Evolutionary conservation across 495 filamentous ascomycete species (phyloP), one percentile per base, ranked within the genome.

Genomic region (Trichoderma erinaceum): DNA sequence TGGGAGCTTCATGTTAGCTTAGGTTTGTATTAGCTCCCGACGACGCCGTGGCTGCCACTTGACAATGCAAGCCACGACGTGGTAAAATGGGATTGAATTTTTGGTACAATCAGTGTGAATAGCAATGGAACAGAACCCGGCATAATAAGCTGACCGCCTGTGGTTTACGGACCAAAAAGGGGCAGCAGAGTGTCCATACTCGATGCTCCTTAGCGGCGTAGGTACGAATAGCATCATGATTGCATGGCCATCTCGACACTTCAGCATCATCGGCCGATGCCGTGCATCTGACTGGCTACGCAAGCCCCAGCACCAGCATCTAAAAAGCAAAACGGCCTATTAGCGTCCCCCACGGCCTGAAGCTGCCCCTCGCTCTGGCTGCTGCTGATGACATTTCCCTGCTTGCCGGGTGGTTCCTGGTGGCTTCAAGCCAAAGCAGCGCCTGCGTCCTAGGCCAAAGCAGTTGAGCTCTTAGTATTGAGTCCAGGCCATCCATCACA

Each of bases 341-440:
- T 4, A 32, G 11, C 11, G 27, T 15, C 3, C 5, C 23, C 23
- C 23, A 15, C 56, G 27, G 56, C 56, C 27, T 1, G 12, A 13
- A 16, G 21, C 50, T 29, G 56, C 23, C 56, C 27, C 44, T 48
- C 44, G 15, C 44, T 16, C 44, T 48, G 44, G n/a, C 44, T 16
- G 13, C 13, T 15, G n/a, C 12, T n/a, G n/a, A 48, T 48, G 25
- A 25, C 56, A 4, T 29, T 61, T 32, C 23, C 56, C 27, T 32
- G 56, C 27, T 32, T 32, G 10, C 56, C 56, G 8, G 56, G 56
- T 27, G 56, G 56, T 61, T 61, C 56, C 56, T 61, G 56, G 56
- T 32, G 56, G 15, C 27, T 61, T 61, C 18, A 25, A 61, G 15
- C 23, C 56, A 15, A 25, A 56, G 23, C 56, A 61, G 56, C 56